Base-by-base conservation (phyloP, 805 yeast genomes). In the Metschnikowia colocasiae region DNA sequence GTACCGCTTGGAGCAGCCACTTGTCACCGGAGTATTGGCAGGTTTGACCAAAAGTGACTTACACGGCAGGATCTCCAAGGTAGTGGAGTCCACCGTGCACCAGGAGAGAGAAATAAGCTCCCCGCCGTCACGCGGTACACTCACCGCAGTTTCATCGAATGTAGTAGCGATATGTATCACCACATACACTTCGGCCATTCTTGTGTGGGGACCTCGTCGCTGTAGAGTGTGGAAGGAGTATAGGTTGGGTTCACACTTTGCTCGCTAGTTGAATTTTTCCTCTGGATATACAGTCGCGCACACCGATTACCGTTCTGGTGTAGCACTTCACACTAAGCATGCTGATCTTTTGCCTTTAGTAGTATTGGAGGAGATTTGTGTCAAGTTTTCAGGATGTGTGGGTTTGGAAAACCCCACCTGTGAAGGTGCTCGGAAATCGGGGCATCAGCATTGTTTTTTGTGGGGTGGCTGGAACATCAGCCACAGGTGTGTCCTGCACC, bases 61-160 rank as follows among this genome's bases (percentile, higher is more conserved):
- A n/a, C 64, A 60, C 48, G 69, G 63, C 29, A 69, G 60, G 47
- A 68, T 70, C 27, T 71, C 68, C 46, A 82, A 64, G 2, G 79
- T 70, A 4, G 65, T 57, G 16, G 86, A 76, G 59, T 84, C 82
- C 15, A 87, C 65, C 3, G 82, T 57, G 25, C 76, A 65, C 87
- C 92, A 88, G 3, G 87, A 80, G 13, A 88, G 62, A 59, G 82
- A 87, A 30, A 81, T 75, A 47, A 83, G 71, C 61, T 84, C 90
- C 4, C 84, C 74, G 27, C 86, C 75, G 63, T 87, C 95, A 57
- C 79, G 81, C 27, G 82, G 68, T 42, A 80, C 77, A 55, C 78
- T 75, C 26, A 73, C 73, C 27, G 80, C 75, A 31, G 78, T 75
- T 45, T 83, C 88, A 59, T 83, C 89, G 53, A 84, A 79, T 18